These are phyloP conservation scores for Linaria vulgaris DNA, from an alignment of 257 asterid genomes.

Conservation along the genomic window DNA sequence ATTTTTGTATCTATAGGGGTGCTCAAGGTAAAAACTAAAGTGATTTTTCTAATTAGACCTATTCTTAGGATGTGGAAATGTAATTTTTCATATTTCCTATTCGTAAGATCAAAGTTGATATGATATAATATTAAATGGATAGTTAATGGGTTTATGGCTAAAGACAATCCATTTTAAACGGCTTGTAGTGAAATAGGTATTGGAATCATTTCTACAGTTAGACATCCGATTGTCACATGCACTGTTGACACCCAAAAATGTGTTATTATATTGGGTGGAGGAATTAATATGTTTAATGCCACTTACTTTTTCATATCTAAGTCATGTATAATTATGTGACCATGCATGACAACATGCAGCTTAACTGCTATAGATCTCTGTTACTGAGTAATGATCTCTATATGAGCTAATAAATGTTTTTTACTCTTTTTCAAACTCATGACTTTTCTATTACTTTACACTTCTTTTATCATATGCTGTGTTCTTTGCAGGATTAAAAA, in stretches of 20 bases:
- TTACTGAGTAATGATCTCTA: not conserved
- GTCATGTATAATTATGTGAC: not conserved
- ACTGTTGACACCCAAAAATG: not conserved
- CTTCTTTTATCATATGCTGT: conserved; percentile 21
- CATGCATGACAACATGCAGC: not conserved
- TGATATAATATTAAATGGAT: no score
- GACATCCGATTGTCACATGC: not conserved
- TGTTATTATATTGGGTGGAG: not conserved
- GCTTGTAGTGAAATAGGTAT: not conserved
- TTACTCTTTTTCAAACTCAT: not conserved
- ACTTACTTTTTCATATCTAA: not conserved
- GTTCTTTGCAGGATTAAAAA: conserved; percentile 76
- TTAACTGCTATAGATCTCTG: not conserved
- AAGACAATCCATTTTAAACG: no score
- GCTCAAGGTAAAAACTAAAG: no score
- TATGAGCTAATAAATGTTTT: not conserved
- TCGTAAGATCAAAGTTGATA: no score
- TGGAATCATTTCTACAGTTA: not conserved
- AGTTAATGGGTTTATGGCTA: no score
- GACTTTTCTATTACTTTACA: conserved; percentile 8
- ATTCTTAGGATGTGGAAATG: no score
- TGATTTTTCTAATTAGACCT: no score
- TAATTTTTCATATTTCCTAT: no score
- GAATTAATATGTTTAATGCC: not conserved
- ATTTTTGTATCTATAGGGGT: no score